These are phyloP conservation scores for Takashimella tepidaria DNA, from an alignment of 1,284 basidiomycete species.

Conservation along the genomic window DNA sequence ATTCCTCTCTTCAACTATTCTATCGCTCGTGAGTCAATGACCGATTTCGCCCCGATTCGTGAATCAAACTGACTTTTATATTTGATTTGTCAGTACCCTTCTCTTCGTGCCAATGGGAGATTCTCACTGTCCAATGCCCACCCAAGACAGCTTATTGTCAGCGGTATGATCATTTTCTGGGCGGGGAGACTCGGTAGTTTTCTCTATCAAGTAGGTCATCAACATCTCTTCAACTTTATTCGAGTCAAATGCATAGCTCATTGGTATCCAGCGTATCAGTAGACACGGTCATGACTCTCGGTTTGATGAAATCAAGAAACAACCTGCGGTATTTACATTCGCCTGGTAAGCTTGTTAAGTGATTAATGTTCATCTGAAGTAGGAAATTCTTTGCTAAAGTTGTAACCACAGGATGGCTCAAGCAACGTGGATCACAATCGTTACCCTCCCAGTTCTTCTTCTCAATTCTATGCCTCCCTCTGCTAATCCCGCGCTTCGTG, in stretches of 20 bases:
- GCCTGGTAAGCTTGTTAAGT: slow-evolving; percentile 53
- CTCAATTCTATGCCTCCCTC: slow-evolving; percentile 59
- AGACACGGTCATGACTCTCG: slow-evolving; percentile 59
- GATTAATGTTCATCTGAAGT: neutral
- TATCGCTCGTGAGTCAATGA: slow-evolving; percentile 51
- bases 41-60: too few relatives aligned
- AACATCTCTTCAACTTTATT: neutral
- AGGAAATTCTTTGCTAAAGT: neutral
- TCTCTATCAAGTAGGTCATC: slow-evolving; percentile 56
- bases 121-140: slow-evolving; percentile 24
- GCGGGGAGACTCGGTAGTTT: slow-evolving; percentile 60
- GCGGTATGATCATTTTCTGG: slow-evolving; percentile 58
- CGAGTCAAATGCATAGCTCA: too few relatives aligned
- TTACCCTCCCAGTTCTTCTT: slow-evolving; percentile 64
- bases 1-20: slow-evolving; percentile 60
- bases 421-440: slow-evolving; percentile 66
- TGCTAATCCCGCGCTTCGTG: slow-evolving; percentile 57
- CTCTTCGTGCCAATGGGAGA: slow-evolving; percentile 45
- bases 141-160: slow-evolving; percentile 59
- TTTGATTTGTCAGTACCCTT: neutral
- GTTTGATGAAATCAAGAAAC: slow-evolving; percentile 64
- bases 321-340: slow-evolving; percentile 57
- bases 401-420: slow-evolving; percentile 53
- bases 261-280: slow-evolving; percentile 52
- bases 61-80: too few relatives aligned